Conservation (phyloP, 495 filamentous ascomycete species). For the Aspergillus funiculosus region DNA sequence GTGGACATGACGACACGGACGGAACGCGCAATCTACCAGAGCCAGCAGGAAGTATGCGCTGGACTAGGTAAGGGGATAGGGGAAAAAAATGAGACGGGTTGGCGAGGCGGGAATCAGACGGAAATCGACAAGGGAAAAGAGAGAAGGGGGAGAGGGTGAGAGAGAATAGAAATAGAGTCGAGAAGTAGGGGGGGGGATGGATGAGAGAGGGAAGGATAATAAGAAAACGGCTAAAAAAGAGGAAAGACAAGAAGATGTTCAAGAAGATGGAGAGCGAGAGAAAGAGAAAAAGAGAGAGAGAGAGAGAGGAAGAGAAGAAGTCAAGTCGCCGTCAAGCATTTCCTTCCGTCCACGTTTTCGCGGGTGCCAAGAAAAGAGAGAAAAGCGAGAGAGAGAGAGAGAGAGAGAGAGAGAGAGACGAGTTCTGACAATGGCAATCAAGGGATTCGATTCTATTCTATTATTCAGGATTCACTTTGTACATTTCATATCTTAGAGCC, state of each 20-base stretch:
- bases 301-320: slow-evolving; percentile 10
- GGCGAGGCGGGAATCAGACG: slow-evolving; percentile 4
- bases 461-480: slow-evolving; percentile 9
- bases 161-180: slow-evolving; percentile 5
- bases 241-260: not conserved
- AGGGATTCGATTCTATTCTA: slow-evolving; percentile 10
- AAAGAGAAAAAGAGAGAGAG: not conserved
- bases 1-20: slow-evolving; percentile 45
- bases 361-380: slow-evolving; percentile 22
- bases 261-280: not conserved
- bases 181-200: not conserved
- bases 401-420: not conserved
- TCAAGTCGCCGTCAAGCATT: slow-evolving; percentile 12
- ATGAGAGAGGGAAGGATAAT: slow-evolving; percentile 7
- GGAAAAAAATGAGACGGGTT: slow-evolving; percentile 3
- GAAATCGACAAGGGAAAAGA: slow-evolving; percentile 4
- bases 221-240: not conserved
- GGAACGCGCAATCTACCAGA: slow-evolving; percentile 21
- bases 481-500: slow-evolving; percentile 8
- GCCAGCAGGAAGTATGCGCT: slow-evolving; percentile 13
- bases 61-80: not conserved
- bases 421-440: slow-evolving; percentile 5
- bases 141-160: slow-evolving; percentile 2
- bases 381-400: slow-evolving; percentile 14
- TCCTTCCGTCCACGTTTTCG: slow-evolving; percentile 14